Evolutionary conservation across 2,329 filamentous ascomycete genomes (phyloP).

Genomic region (Fusarium virguliforme): DNA sequence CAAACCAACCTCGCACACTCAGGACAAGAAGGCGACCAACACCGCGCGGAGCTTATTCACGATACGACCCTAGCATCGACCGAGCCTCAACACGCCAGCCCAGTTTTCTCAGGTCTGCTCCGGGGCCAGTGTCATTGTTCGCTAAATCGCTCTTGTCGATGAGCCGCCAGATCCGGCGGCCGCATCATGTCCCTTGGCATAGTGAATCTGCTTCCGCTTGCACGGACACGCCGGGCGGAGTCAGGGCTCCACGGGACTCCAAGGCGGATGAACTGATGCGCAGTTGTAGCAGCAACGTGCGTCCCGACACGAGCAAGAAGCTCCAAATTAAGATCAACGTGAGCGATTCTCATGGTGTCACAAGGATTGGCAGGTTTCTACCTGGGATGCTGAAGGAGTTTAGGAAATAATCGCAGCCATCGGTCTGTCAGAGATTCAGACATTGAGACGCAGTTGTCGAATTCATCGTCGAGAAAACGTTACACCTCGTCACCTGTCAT

Average conservation of each 20-base stretch:
- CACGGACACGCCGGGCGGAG: slow-evolving; percentile 47
- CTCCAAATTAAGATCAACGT: slow-evolving; percentile 44
- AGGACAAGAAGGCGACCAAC: slow-evolving; percentile 1
- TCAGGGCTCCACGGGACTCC: slow-evolving; percentile 21
- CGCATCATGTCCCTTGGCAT: slow-evolving; percentile 47
- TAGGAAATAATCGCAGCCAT: slow-evolving; percentile 7
- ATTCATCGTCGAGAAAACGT: slow-evolving; percentile 15
- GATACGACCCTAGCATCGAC: slow-evolving; percentile 15
- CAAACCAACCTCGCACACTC: slow-evolving; percentile 25
- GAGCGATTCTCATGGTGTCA: slow-evolving; percentile 34
- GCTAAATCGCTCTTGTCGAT: slow-evolving; percentile 31
- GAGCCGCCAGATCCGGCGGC: slow-evolving; percentile 49
- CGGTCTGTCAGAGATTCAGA: slow-evolving; percentile 25
- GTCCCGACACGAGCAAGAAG: slow-evolving; percentile 15
- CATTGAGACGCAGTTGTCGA: slow-evolving; percentile 17
- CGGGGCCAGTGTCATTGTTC: slow-evolving; percentile 14
- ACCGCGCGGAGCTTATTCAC: slow-evolving; percentile 33
- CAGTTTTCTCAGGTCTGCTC: slow-evolving; percentile 8
- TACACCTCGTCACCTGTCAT: slow-evolving; percentile 25
- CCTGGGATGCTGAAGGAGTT: slow-evolving; percentile 1
- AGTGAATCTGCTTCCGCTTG: slow-evolving; percentile 37
- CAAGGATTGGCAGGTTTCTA: slow-evolving; percentile 15
- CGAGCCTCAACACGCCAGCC: slow-evolving; percentile 11
- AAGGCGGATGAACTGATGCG: slow-evolving; percentile 36
- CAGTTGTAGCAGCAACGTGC: slow-evolving; percentile 18